Evolutionary conservation across 2,329 filamentous ascomycete species (phyloP).

Genomic region (Cladophialophora chaetospira): DNA sequence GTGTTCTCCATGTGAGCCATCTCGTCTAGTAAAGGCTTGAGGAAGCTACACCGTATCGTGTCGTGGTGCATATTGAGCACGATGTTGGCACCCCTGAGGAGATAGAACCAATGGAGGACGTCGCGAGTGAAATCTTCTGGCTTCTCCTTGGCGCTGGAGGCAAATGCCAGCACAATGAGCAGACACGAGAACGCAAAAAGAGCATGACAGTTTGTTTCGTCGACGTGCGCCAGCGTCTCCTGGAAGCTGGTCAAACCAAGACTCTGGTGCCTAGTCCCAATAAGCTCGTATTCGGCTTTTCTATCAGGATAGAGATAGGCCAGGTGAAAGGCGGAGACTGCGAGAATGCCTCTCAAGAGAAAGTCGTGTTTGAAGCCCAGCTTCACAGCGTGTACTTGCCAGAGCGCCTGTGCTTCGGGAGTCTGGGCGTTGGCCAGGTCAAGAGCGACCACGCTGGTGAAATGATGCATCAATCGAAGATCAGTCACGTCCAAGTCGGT

Average conservation of each 20-base stretch:
- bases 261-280: slow-evolving; percentile 42
- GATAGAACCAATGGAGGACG: slow-evolving; percentile 37
- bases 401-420: slow-evolving; percentile 38
- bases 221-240: slow-evolving; percentile 41
- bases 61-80: slow-evolving; percentile 37
- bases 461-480: slow-evolving; percentile 44
- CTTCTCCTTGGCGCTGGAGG: slow-evolving; percentile 31
- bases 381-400: slow-evolving; percentile 40
- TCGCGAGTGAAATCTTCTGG: slow-evolving; percentile 34
- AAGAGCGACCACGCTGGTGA: slow-evolving; percentile 40
- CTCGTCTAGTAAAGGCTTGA: slow-evolving; percentile 36
- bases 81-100: slow-evolving; percentile 37
- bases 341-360: slow-evolving; percentile 48
- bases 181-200: slow-evolving; percentile 46
- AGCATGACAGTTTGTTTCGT: slow-evolving; percentile 46
- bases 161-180: slow-evolving; percentile 44
- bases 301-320: slow-evolving; percentile 42
- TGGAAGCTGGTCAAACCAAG: slow-evolving; percentile 40
- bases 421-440: slow-evolving; percentile 38
- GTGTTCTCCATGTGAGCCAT: slow-evolving; percentile 36
- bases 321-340: slow-evolving; percentile 48
- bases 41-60: slow-evolving; percentile 34
- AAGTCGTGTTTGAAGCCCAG: slow-evolving; percentile 47
- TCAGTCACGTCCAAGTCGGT: slow-evolving; percentile 39
- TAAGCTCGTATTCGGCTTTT: slow-evolving; percentile 40